Conservation (phyloP, 2,329 filamentous ascomycete species). For the Parascedosporium putredinis region DNA sequence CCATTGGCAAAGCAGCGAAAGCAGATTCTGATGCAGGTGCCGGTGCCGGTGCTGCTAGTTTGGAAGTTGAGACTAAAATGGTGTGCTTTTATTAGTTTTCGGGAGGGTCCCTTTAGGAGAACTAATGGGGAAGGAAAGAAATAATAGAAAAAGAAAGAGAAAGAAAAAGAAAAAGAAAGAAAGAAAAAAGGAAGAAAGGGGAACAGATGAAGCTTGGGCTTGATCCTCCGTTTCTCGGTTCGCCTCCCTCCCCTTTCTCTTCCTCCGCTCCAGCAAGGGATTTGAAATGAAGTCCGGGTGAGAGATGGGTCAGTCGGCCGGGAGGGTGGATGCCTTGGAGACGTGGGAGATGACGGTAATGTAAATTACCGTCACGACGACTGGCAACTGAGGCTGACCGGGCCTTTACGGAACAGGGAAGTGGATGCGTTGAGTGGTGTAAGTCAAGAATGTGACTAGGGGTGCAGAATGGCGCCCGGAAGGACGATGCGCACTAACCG, state of each 20-base stretch:
- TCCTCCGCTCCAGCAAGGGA: background rate
- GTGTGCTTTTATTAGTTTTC: conserved; percentile 1
- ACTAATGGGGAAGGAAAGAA: background rate
- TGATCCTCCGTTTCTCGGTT: background rate
- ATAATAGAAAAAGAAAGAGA: conserved; percentile 1
- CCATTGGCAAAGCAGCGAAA: conserved; percentile 7
- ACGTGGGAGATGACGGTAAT: background rate
- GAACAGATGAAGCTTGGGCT: background rate
- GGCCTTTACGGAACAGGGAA: conserved; percentile 6
- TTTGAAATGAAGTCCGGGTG: no score
- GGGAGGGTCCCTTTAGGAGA: background rate
- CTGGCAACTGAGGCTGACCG: background rate
- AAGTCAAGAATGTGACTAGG: conserved; percentile 1
- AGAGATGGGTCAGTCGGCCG: background rate
- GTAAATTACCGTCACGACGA: conserved; percentile 6
- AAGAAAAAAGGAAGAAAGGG: conserved; percentile 1
- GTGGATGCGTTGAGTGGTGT: conserved; percentile 3
- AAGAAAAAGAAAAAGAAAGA: no score
- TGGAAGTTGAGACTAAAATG: background rate
- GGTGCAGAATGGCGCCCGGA: no score
- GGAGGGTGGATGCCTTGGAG: background rate
- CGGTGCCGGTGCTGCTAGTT: background rate
- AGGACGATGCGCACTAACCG: no score
- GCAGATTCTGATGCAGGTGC: no score
- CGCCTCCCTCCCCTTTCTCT: background rate